phyloP scores from a whole-genome alignment of 106 monocot genomes.

The Platanthera zijinensis region DNA sequence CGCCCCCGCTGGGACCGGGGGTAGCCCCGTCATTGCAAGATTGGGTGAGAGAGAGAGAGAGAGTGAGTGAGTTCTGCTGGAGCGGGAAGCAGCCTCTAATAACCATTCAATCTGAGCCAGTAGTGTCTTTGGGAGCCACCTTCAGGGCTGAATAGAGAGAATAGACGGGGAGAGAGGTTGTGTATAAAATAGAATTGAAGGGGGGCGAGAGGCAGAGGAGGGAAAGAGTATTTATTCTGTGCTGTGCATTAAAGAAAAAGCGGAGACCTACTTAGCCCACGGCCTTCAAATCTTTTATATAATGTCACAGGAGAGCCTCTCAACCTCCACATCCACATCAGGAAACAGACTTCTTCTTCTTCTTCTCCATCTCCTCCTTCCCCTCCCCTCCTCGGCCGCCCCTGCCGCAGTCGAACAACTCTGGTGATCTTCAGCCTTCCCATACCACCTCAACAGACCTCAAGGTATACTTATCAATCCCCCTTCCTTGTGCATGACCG shows the following conservation, averaged over 20 bases:
- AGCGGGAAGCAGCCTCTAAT: not conserved
- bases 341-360: slow-evolving; percentile 14
- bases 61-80: too few relatives aligned
- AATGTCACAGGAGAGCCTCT: slow-evolving; percentile 28
- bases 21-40: too few relatives aligned
- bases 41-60: too few relatives aligned
- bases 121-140: not conserved
- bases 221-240: slow-evolving; percentile 19
- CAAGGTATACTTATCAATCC: not conserved
- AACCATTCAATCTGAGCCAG: not conserved
- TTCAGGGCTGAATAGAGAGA: not conserved
- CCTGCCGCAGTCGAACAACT: not conserved
- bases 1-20: too few relatives aligned
- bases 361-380: not conserved
- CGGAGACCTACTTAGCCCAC: slow-evolving; percentile 9
- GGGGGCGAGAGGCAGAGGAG: not conserved
- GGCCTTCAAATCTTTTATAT: slow-evolving; percentile 40
- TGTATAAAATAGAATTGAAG: slow-evolving; percentile 2
- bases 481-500: not conserved
- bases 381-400: not conserved
- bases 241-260: slow-evolving; percentile 44
- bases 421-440: not conserved
- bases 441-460: not conserved
- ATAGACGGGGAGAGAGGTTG: not conserved
- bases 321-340: slow-evolving; percentile 15